Evolutionary conservation across 2,329 filamentous ascomycete species (phyloP).

Genomic region (Rhexocercosporidium sp.): DNA sequence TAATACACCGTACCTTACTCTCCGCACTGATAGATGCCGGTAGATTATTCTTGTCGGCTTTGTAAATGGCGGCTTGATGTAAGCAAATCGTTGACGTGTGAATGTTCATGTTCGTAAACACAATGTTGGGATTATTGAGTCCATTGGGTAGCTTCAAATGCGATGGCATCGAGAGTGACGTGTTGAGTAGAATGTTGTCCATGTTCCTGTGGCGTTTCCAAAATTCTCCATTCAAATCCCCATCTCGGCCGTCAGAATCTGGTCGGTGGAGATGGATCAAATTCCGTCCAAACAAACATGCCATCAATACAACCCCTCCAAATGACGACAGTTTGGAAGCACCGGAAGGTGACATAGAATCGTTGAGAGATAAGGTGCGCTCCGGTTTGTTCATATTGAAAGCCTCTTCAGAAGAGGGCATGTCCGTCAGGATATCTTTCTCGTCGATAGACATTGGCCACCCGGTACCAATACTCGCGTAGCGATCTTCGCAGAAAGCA

Average conservation of each 20-base stretch:
- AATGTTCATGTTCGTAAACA: constrained; percentile 96
- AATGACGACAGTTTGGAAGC: constrained; percentile 77
- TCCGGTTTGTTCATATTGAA: constrained; percentile 82
- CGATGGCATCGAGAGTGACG: constrained; percentile 79
- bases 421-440: constrained; percentile 83
- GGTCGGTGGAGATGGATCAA: constrained; percentile 90
- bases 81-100: constrained; percentile 96
- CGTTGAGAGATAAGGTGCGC: constrained; percentile 70
- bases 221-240: constrained; percentile 90
- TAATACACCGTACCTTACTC: constrained; percentile 91
- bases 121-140: constrained; percentile 78
- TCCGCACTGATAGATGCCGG: constrained; percentile 80
- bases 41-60: constrained; percentile 87
- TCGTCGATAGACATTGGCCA: constrained; percentile 98
- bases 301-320: constrained; percentile 81
- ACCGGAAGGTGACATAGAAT: constrained; percentile 74
- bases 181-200: constrained; percentile 90
- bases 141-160: constrained; percentile 80
- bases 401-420: constrained; percentile 84
- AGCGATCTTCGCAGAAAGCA: constrained; percentile 87
- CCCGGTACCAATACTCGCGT: constrained; percentile 93
- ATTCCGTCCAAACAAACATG: constrained; percentile 90
- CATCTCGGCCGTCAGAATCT: constrained; percentile 77
- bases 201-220: constrained; percentile 92
- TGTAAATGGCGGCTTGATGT: constrained; percentile 98